Base-by-base conservation (phyloP, 768 basidiomycete species). In the Ramaria rubella region DNA sequence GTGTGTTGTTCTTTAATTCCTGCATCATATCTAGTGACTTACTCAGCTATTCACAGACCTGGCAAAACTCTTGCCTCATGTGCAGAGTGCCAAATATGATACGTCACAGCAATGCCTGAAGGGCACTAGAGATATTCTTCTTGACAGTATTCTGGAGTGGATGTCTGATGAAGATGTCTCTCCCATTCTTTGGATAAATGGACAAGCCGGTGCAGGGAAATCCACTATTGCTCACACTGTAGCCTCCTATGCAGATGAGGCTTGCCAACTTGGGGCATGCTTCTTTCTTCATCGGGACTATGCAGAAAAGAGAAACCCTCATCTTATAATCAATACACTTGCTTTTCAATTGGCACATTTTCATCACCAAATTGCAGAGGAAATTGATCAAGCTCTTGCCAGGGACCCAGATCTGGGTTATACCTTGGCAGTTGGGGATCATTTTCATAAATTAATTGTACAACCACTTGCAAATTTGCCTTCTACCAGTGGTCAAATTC, bases 161-260 rank as follows among this genome's bases (percentile, higher is more conserved):
- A 50, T 59, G 12, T 57, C 61, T 40, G 51, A 61, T 34, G 48
- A 52, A 15, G 23, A 45, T n/a, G 38, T 14, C 6, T 52, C 57
- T 27, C 63, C 48, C n/a, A 34, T 73, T 5, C 64, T 65, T 43
- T 68, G 68, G 62, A 58, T 75, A 27, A 57, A 51, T 46, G 73
- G 70, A 34, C 60, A 61, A 15, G 71, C 73, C 12, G 75, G 74
- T 9, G 63, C 60, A 9, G 75, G 75, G 9, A 75, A 74, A 59
- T 72, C 72, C 2, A 59, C 72, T 24, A 70, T 76, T 17, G 66
- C 72, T 5, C 66, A 69, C 34, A 68, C 70, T 5, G 58, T 75
- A n/a, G 68, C 69, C 14, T 19, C 61, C 5, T 55, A 52, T 19
- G 62, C 67, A 14, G 49, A 60, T 15, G 45, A 63, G 4, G 43